Conservation (phyloP, 108 stramenopile species). For the Ochromonas danica region DNA sequence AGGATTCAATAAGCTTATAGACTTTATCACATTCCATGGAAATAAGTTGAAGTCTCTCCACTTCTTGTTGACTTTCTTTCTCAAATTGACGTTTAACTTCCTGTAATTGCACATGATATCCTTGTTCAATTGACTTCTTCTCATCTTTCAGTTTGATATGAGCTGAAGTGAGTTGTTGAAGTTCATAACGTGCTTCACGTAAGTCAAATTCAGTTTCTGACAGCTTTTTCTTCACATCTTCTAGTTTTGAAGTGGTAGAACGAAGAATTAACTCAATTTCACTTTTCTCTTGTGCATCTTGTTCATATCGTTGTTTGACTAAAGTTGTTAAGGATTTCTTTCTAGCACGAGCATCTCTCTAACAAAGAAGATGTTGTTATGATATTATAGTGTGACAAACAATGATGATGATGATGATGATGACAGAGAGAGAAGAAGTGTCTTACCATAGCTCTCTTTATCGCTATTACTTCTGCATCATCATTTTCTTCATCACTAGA, state of each 20-base stretch:
- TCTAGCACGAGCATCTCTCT: conserved; percentile 7
- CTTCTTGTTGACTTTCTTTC: neutral
- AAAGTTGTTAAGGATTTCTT: neutral
- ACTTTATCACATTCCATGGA: neutral
- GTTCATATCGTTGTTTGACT: neutral
- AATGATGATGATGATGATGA: neutral
- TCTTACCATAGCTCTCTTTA: neutral
- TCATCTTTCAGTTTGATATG: neutral
- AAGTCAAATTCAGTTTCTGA: neutral
- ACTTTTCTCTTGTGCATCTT: neutral
- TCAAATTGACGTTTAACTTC: neutral
- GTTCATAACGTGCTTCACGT: neutral
- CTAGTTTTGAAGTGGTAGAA: neutral
- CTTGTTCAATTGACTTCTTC: neutral
- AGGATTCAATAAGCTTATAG: neutral
- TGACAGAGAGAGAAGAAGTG: neutral
- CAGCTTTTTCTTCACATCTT: neutral
- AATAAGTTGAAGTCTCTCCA: neutral
- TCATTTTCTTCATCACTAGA: neutral
- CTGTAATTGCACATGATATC: neutral
- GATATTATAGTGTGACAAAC: neutral
- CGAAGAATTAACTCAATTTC: neutral
- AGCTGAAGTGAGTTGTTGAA: neutral
- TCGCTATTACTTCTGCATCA: neutral
- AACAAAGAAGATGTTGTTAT: neutral